phyloP scores from a whole-genome alignment of 2,329 filamentous ascomycete genomes.

The Penicillium sp. region DNA sequence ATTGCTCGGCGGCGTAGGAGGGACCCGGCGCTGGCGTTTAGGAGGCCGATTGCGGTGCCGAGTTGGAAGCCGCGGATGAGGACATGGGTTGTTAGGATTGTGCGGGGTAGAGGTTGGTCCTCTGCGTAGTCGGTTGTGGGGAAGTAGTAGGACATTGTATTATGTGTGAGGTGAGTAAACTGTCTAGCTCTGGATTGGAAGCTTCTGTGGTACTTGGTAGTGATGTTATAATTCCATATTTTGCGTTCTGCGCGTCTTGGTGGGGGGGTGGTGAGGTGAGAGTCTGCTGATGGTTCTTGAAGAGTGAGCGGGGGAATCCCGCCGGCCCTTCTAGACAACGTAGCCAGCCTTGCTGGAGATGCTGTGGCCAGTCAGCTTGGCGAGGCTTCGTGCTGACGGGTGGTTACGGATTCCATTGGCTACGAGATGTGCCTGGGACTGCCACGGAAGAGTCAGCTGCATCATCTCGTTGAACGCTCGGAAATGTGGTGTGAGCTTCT shows the following conservation, averaged over 20 bases:
- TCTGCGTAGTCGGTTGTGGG: constrained; percentile 62
- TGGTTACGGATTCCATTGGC: no score
- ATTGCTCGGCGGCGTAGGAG: constrained; percentile 15
- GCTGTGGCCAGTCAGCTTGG: no score
- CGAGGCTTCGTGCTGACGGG: no score
- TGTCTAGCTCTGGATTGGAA: not conserved
- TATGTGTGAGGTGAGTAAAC: not conserved
- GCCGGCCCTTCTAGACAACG: not conserved
- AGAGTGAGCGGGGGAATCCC: not conserved
- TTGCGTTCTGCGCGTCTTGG: not conserved
- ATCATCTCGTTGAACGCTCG: no score
- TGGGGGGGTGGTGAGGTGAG: not conserved
- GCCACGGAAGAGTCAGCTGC: no score
- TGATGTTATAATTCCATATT: not conserved
- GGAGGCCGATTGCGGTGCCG: constrained; percentile 54
- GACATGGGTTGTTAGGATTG: constrained; percentile 63
- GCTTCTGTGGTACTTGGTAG: not conserved
- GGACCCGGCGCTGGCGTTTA: constrained; percentile 35
- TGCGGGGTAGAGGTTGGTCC: constrained; percentile 59
- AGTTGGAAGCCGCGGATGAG: constrained; percentile 58
- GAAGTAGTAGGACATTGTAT: constrained; percentile 32
- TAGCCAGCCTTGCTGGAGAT: not conserved
- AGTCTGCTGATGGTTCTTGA: not conserved
- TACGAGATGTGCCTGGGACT: no score
- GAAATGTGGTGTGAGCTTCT: no score